Evolutionary conservation across 441 rosid genomes (phyloP).

Genomic region (Jatropha multifida): DNA sequence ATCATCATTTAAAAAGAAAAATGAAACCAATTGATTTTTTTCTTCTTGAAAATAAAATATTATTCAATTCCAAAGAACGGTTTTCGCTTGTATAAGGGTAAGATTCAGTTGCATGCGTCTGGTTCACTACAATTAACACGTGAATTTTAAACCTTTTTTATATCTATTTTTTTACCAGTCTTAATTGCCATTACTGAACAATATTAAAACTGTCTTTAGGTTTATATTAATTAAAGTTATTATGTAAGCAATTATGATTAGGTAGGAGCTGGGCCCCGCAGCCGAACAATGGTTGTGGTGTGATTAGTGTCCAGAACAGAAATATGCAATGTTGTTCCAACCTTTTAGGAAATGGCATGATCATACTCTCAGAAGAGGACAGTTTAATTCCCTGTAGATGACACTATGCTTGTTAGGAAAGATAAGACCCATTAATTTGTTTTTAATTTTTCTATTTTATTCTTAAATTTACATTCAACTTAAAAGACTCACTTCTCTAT

Average conservation of each 20-base stretch:
- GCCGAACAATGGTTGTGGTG: background rate
- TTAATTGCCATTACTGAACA: too few relatives aligned
- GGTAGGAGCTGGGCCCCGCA: background rate
- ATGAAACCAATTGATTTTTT: too few relatives aligned
- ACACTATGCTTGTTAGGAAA: background rate
- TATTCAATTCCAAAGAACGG: too few relatives aligned
- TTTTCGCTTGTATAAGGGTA: too few relatives aligned
- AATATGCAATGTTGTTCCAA: slow-evolving; percentile 27
- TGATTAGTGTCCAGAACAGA: slow-evolving; percentile 14
- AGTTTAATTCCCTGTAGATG: background rate
- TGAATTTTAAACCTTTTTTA: too few relatives aligned
- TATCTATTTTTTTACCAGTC: too few relatives aligned
- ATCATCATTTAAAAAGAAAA: too few relatives aligned
- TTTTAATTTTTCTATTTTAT: background rate
- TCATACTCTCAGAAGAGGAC: background rate
- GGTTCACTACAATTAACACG: too few relatives aligned
- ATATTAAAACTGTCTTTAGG: background rate
- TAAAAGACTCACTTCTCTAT: too few relatives aligned
- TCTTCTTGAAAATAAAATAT: too few relatives aligned
- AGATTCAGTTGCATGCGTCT: too few relatives aligned
- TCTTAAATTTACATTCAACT: too few relatives aligned
- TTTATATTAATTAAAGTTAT: background rate
- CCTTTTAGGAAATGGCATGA: slow-evolving; percentile 30
- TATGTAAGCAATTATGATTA: background rate
- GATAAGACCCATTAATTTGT: background rate